Evolutionary conservation across 2,329 filamentous ascomycete genomes (phyloP), one percentile per base, ranked within the genome.

Genomic region (Nothophaeocryptopus gaeumannii): DNA sequence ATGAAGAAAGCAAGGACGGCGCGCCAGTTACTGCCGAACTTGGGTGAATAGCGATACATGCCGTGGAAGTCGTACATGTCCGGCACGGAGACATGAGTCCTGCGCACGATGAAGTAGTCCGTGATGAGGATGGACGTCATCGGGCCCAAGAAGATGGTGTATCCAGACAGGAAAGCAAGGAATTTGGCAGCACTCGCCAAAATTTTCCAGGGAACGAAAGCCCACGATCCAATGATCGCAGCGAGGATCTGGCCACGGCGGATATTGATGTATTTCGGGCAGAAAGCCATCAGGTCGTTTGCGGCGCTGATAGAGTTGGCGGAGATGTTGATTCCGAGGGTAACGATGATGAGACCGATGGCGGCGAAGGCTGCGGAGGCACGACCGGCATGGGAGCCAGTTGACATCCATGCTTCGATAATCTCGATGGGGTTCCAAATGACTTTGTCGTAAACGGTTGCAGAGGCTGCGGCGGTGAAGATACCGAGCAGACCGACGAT

Each of bases 131-230:
- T 80, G 0, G 77, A 76, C 0, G 80, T 79, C 56, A 85, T 81
- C 0, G 82, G 82, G 0, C 79, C 82, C 0, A 86, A 69, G 67
- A 86, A 86, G 37, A 86, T 74, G 2, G 79, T 78, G 65, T 85
- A 85, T 0, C 82, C 83, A 36, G 78, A 74, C 74, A 88, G 83
- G 60, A 71, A 70, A 34, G 63, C 57, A 14, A 71, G 59, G 57
- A 71, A 70, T 41, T 64, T 67, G 7, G 61, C 59, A 5, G 66
- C 64, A 1, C 62, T 67, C 3, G 62, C 63, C 8, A 69, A 62
- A 37, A 69, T 68, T 50, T 69, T 68, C 68, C 68, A 70, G 38
- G 67, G 67, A 3, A 70, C 67, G 44, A 67, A 68, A n/a, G 59
- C 65, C 67, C 68, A 69, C 42, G 62, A 60, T 20, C 68, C 67